Base-by-base conservation (phyloP, 768 basidiomycete species). In the Lyophyllum atratum region DNA sequence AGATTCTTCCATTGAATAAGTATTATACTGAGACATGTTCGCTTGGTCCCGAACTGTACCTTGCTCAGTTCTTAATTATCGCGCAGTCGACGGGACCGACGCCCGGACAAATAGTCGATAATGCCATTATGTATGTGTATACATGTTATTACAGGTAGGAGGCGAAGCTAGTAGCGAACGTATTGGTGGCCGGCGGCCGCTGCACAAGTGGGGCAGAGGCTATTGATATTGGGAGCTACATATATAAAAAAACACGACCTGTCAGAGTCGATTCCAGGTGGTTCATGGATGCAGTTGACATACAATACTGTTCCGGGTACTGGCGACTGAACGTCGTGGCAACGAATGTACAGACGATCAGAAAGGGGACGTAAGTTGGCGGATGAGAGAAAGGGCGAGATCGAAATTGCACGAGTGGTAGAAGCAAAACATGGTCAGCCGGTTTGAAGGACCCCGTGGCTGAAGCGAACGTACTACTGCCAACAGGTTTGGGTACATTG, bases 241-340 rank as follows among this genome's bases (percentile, higher is more conserved):
- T 17, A 28, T n/a, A 25, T 37, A 40, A 5, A 19, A 19, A 40
- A 37, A 49, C 26, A 31, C 42, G 56, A 12, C 54, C 47, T 12
- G 45, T 49, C 40, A 58, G 33, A 15, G 17, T 15, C 15, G 59
- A 45, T 15, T 53, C 29, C 47, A 28, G 29, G 2, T 12, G 29
- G 17, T n/a, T 42, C 19, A 44, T 14, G 4, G 19, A 42, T 33
- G 25, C 24, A 31, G 2, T n/a, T 29, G 49, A 61, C 77, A 47
- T 61, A 80, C 79, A 77, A 47, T 80, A 79, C 52, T 80, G 78
- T 55, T 80, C 74, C 10, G 79, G 79, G 54, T 68, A 80, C 47
- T 70, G 68, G 15, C 78, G 79, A 56, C 79, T 80, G 50, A 55
- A 44, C 49, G 49, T 43, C 24, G 19, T 61, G 54, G 50, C 39